Conservation (phyloP, 106 monocot species). For the Acorus calamus region DNA sequence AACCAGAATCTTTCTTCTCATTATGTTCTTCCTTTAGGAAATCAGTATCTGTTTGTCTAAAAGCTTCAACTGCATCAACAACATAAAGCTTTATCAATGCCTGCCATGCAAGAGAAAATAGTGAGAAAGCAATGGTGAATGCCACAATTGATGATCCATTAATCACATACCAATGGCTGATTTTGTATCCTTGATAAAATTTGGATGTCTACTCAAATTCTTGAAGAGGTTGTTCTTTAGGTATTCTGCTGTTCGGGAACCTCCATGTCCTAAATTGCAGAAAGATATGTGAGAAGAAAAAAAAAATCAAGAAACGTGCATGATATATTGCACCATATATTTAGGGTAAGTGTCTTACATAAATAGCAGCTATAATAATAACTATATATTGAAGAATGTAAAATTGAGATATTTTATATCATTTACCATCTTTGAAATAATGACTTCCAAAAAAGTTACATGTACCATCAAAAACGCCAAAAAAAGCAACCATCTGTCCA, state of each 20-base stretch:
- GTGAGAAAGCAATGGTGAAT: neutral
- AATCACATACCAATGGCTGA: conserved; percentile 64
- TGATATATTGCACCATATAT: no score
- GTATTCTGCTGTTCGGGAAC: conserved; percentile 49
- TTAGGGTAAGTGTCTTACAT: no score
- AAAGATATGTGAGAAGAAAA: neutral
- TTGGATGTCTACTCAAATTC: conserved; percentile 56
- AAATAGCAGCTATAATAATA: no score
- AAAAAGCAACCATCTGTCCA: conserved; percentile 59
- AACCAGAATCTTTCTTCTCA: conserved; percentile 55
- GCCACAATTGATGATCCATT: conserved; percentile 16
- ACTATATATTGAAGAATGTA: no score
- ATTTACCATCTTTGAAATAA: no score
- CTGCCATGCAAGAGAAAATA: neutral
- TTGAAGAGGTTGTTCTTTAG: conserved; percentile 57
- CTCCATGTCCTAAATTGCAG: conserved; percentile 47
- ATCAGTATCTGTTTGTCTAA: conserved; percentile 48
- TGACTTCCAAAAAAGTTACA: neutral
- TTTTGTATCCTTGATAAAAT: conserved; percentile 50
- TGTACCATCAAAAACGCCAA: conserved; percentile 78
- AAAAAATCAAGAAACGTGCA: no score
- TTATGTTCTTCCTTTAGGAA: conserved; percentile 35
- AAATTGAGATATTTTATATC: no score
- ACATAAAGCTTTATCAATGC: neutral
- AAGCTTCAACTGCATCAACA: conserved; percentile 42